Percentiles rank a stretch among this genome's conserved stretches.
phyloP scores from a whole-genome alignment of 202 grass and related monocot genomes.

The Bolboschoenoplectus hybrid region DNA sequence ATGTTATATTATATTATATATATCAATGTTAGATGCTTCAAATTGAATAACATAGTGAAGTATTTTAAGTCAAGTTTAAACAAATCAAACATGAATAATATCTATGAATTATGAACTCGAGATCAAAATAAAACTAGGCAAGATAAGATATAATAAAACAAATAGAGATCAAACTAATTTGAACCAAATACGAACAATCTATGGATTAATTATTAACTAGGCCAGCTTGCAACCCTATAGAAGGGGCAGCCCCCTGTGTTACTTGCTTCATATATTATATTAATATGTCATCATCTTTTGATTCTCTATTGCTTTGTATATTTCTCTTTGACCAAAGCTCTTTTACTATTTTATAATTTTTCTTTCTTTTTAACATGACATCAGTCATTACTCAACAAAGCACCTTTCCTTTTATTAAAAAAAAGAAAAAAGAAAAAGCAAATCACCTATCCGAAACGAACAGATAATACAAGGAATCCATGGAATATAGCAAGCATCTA shows the following conservation, averaged over 20 bases:
- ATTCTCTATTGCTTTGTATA: neutral
- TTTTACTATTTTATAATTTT: neutral
- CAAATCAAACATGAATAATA: too few species aligned
- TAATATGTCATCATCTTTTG: neutral
- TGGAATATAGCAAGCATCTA: neutral
- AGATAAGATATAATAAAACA: neutral
- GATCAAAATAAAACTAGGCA: neutral
- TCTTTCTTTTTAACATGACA: neutral
- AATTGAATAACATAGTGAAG: too few species aligned
- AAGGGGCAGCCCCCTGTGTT: neutral
- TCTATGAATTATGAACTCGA: neutral
- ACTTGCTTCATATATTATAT: neutral
- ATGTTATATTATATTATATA: too few species aligned
- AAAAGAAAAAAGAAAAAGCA: too few species aligned
- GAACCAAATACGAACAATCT: neutral
- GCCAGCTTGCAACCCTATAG: neutral
- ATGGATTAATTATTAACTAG: neutral
- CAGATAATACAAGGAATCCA: neutral
- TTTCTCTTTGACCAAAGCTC: neutral
- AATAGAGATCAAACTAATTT: neutral
- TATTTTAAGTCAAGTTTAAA: too few species aligned
- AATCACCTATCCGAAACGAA: neutral
- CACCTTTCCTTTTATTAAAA: neutral
- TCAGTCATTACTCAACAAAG: neutral
- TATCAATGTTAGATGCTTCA: too few species aligned